phyloP scores from a whole-genome alignment of 805 yeast species.

The Kluyveromyces wickerhamii region DNA sequence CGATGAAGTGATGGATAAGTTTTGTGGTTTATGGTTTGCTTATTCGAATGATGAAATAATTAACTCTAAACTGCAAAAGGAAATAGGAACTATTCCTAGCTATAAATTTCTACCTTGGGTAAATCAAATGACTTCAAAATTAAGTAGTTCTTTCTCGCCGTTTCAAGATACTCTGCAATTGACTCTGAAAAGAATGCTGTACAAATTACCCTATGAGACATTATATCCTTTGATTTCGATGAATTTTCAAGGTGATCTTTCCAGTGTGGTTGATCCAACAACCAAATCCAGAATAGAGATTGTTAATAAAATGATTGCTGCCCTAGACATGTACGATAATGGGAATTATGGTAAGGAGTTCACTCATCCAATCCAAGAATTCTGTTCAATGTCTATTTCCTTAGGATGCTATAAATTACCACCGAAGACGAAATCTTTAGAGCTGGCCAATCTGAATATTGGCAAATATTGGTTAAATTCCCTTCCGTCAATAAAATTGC shows the following conservation, averaged over 20 bases:
- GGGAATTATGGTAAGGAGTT: conserved; percentile 23
- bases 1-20: conserved; percentile 59
- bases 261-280: conserved; percentile 29
- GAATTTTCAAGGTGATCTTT: conserved; percentile 35
- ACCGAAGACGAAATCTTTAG: conserved; percentile 13
- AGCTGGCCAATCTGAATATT: conserved; percentile 29
- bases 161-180: conserved; percentile 51
- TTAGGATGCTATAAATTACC: conserved; percentile 40
- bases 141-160: conserved; percentile 38
- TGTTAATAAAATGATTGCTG: conserved; percentile 42
- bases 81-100: conserved; percentile 41
- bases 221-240: conserved; percentile 56
- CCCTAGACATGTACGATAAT: conserved; percentile 26
- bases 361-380: conserved; percentile 38
- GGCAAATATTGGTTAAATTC: conserved; percentile 52
- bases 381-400: conserved; percentile 44
- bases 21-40: conserved; percentile 80
- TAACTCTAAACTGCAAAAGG: conserved; percentile 34
- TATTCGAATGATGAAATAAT: conserved; percentile 39
- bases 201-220: conserved; percentile 65
- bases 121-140: conserved; percentile 69
- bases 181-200: conserved; percentile 40
- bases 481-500: conserved; percentile 41
- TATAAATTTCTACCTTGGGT: conserved; percentile 71
- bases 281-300: conserved; percentile 42